These are phyloP conservation scores for Phytophthora niederhauseri DNA, from an alignment of 352 stramenopile species.

Conservation along the genomic window DNA sequence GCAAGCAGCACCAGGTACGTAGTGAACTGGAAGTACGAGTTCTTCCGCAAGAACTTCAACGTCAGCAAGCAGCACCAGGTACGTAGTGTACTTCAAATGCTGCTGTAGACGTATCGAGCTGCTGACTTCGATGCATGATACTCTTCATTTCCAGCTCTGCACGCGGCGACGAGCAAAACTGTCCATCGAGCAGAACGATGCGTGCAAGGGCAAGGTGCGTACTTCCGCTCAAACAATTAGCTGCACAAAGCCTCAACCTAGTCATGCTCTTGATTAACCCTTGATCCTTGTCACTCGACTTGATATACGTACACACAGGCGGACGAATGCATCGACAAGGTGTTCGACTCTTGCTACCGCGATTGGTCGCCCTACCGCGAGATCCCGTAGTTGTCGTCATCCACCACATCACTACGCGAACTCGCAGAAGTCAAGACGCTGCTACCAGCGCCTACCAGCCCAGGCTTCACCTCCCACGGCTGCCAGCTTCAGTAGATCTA, in stretches of 20 bases:
- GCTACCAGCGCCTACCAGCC: conserved; percentile 1
- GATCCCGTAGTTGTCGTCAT: conserved; percentile 56
- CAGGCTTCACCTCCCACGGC: conserved; percentile 2
- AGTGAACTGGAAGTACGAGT: conserved; percentile 74
- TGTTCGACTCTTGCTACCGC: conserved; percentile 87
- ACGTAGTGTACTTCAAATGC: not conserved
- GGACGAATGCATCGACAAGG: conserved; percentile 86
- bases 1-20: conserved; percentile 83
- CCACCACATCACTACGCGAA: not conserved
- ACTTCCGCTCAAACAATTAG: not conserved
- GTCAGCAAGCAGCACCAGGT: conserved; percentile 89
- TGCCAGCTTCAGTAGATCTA: conserved; percentile 5
- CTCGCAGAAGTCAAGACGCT: not conserved
- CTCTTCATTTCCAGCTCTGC: conserved; percentile 61
- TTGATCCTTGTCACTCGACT: not conserved
- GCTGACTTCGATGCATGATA: not conserved
- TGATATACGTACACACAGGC: conserved; percentile 50
- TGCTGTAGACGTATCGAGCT: not conserved
- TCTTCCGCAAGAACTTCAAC: conserved; percentile 93
- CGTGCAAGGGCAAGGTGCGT: conserved; percentile 78
- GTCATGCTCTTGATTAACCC: not conserved
- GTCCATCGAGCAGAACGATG: conserved; percentile 74
- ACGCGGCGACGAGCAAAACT: conserved; percentile 89
- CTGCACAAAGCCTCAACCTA: not conserved
- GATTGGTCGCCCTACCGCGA: conserved; percentile 84